These are phyloP conservation scores for Tulasnella calospora DNA, from an alignment of 768 basidiomycete genomes.

Conservation along the genomic window DNA sequence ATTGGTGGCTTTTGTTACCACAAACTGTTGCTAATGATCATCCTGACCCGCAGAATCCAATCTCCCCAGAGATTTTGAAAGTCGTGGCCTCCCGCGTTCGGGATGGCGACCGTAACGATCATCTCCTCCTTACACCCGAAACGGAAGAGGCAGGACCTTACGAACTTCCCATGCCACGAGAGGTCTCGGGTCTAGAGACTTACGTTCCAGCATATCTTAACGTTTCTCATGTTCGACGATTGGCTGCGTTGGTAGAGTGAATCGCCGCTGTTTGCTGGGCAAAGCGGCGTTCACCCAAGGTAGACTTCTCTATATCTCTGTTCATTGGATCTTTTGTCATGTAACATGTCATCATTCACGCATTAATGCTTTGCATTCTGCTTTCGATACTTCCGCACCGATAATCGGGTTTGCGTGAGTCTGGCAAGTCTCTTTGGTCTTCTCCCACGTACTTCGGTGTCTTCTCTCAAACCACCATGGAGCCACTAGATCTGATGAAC, in stretches of 20 bases:
- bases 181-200: constrained; percentile 93
- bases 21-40: constrained; percentile 10
- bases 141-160: constrained; percentile 96
- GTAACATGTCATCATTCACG: neutral
- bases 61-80: constrained; percentile 93
- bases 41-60: constrained; percentile 64
- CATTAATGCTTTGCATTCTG: neutral
- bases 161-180: constrained; percentile 87
- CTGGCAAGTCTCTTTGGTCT: neutral
- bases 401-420: neutral
- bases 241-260: constrained; percentile 70
- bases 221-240: constrained; percentile 79
- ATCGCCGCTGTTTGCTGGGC: neutral
- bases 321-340: neutral
- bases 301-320: neutral
- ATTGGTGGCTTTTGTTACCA: neutral
- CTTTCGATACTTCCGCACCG: neutral
- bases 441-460: neutral
- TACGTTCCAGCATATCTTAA: constrained; percentile 91
- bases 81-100: constrained; percentile 95
- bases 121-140: constrained; percentile 90
- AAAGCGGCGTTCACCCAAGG: neutral
- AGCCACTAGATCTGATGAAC: neutral
- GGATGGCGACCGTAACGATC: constrained; percentile 94
- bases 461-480: constrained; percentile 1